These are phyloP conservation scores for Globisporangium rhizosaccharum DNA, from an alignment of 352 stramenopile genomes.

Conservation along the genomic window DNA sequence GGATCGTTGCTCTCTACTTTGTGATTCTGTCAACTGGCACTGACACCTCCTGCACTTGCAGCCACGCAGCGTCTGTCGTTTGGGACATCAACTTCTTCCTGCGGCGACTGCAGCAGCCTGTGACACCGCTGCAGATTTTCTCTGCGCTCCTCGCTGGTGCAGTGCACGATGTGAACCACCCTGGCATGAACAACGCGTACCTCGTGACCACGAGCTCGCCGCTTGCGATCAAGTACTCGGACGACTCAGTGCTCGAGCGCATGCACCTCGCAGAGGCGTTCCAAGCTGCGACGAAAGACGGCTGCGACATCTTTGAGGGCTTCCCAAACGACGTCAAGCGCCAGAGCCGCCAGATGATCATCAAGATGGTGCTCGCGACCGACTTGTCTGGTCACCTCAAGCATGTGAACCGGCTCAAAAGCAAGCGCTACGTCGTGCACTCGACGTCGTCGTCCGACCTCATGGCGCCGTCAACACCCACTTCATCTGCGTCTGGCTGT, in stretches of 20 bases:
- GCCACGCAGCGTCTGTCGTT: conserved; percentile 63
- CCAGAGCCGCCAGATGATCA: conserved; percentile 63
- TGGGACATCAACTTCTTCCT: conserved; percentile 75
- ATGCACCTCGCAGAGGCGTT: conserved; percentile 75
- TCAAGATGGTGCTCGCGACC: conserved; percentile 80
- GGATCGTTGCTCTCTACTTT: too few species aligned
- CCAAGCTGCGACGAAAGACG: conserved; percentile 56
- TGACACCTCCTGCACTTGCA: conserved; percentile 10
- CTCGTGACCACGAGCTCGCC: conserved; percentile 78
- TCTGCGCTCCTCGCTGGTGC: conserved; percentile 87
- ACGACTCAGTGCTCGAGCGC: conserved; percentile 87
- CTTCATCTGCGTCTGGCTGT: background rate
- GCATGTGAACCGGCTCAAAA: conserved; percentile 73
- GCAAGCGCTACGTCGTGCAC: conserved; percentile 51
- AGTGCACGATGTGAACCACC: conserved; percentile 91
- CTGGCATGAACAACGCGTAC: conserved; percentile 90
- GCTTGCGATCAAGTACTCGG: conserved; percentile 91
- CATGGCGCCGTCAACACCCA: conserved; percentile 1
- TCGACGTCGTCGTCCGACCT: conserved; percentile 25
- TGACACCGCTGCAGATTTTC: conserved; percentile 46
- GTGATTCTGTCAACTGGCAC: conserved; percentile 1
- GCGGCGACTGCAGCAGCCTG: conserved; percentile 29
- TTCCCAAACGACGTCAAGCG: conserved; percentile 45
- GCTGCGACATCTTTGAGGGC: conserved; percentile 63
- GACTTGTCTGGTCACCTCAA: conserved; percentile 75